Percentiles rank a stretch among this genome's conserved stretches.
Evolutionary conservation across 768 basidiomycete species (phyloP).

Genomic region (Pleurotus citrinopileatus): DNA sequence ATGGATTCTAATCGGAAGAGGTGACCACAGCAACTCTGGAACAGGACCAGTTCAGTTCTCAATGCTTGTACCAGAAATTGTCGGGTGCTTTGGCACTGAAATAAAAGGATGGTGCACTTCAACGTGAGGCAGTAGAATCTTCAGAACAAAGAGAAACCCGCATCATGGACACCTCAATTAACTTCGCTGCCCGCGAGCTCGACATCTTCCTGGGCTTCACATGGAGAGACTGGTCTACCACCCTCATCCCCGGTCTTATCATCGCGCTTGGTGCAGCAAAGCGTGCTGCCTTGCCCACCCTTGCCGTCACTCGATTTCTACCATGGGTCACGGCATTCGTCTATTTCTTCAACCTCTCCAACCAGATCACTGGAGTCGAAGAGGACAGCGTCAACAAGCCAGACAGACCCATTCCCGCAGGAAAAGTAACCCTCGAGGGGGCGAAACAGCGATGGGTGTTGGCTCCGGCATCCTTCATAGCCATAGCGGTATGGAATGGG

Average conservation of each 20-base stretch:
- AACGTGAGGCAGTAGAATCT: no score
- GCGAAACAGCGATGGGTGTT: slow-evolving; percentile 16
- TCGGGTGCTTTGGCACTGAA: no score
- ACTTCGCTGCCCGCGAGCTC: background rate
- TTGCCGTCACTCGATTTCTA: slow-evolving; percentile 3
- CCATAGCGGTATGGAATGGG: slow-evolving; percentile 6
- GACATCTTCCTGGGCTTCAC: slow-evolving; percentile 12
- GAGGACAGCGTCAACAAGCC: slow-evolving; percentile 23
- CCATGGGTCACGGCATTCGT: slow-evolving; percentile 15
- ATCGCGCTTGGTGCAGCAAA: slow-evolving; percentile 8
- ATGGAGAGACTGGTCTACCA: slow-evolving; percentile 14
- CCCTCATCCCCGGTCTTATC: slow-evolving; percentile 12
- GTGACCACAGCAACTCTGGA: no score
- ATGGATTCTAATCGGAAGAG: no score
- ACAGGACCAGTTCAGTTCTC: no score
- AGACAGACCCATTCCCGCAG: slow-evolving; percentile 19
- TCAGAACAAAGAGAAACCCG: no score
- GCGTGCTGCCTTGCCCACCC: background rate
- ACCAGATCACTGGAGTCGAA: slow-evolving; percentile 18
- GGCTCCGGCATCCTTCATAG: slow-evolving; percentile 8
- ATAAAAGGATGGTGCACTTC: no score
- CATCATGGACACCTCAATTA: background rate
- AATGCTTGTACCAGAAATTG: no score
- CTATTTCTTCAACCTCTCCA: slow-evolving; percentile 20
- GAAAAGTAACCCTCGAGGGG: slow-evolving; percentile 15